Evolutionary conservation across 2,329 filamentous ascomycete species (phyloP).

Genomic region (Metarhizium album): DNA sequence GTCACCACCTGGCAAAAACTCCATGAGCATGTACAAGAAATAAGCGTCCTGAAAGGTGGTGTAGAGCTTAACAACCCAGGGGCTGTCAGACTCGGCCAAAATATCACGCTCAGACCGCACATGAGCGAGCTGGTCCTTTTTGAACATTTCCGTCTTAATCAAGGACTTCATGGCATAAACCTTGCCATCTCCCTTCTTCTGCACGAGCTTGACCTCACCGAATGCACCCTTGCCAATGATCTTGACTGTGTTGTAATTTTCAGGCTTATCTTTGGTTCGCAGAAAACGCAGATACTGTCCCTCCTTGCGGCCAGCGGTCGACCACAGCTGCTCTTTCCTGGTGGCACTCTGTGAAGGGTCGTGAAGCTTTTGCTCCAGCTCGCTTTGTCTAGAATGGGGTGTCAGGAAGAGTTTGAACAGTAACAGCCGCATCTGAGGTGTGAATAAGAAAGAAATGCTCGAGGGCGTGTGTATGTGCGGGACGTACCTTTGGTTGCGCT

Average conservation of each 20-base stretch:
- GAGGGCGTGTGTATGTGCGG: too few species aligned
- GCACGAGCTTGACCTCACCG: constrained; percentile 94
- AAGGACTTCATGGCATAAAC: constrained; percentile 98
- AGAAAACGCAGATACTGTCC: constrained; percentile 89
- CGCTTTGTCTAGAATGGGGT: constrained; percentile 59
- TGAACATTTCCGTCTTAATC: constrained; percentile 99
- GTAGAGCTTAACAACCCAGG: constrained; percentile 97
- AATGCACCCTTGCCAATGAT: constrained; percentile 99
- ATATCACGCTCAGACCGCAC: constrained; percentile 97
- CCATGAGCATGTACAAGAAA: constrained; percentile 98
- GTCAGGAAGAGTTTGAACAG: not conserved
- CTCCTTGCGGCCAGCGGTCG: constrained; percentile 76
- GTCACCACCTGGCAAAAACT: constrained; percentile 95
- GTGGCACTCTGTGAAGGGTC: constrained; percentile 64
- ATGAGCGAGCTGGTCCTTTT: constrained; percentile 95
- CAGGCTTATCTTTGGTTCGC: constrained; percentile 81
- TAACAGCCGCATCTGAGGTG: not conserved
- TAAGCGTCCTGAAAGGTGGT: constrained; percentile 96
- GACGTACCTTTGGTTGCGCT: constrained; percentile 81
- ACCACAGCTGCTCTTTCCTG: constrained; percentile 75
- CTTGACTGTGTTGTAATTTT: constrained; percentile 94
- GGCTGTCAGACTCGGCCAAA: constrained; percentile 95
- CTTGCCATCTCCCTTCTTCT: constrained; percentile 91
- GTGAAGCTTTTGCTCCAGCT: constrained; percentile 76
- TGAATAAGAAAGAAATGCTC: not conserved